Conservation (phyloP, 257 asterid species). For the Ilex aquifolium region DNA sequence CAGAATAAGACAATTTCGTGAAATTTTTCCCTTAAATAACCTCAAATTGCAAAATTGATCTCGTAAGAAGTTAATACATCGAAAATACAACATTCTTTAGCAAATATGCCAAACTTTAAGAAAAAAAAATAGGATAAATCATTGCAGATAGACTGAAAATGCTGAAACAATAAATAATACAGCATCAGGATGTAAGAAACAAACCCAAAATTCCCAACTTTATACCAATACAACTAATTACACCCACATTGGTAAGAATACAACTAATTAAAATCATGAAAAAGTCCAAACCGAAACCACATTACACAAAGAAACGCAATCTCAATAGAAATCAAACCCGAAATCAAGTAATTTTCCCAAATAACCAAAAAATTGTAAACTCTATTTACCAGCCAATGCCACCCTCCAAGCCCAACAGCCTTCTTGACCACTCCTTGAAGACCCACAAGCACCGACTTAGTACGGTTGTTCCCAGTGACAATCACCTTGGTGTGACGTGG, state of each 20-base stretch:
- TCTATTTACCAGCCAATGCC: slow-evolving; percentile 86
- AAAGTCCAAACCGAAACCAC: slow-evolving; percentile 13
- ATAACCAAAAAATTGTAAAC: not conserved
- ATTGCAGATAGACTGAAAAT: not conserved
- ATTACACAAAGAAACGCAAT: not conserved
- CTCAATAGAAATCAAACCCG: slow-evolving; percentile 2
- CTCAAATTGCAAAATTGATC: not conserved
- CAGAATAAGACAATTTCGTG: not conserved
- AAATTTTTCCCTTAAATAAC: too few species aligned
- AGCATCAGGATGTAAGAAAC: not conserved
- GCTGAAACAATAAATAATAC: too few species aligned
- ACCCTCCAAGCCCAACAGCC: slow-evolving; percentile 94
- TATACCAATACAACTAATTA: not conserved
- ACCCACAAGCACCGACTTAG: slow-evolving; percentile 87
- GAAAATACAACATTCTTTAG: not conserved
- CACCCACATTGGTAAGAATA: slow-evolving; percentile 8
- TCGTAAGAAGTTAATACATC: too few species aligned
- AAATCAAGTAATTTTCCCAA: not conserved
- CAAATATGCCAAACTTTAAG: not conserved
- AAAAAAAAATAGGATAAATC: too few species aligned
- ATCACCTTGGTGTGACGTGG: slow-evolving; percentile 92
- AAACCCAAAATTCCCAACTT: not conserved
- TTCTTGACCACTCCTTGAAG: slow-evolving; percentile 88
- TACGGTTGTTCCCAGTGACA: slow-evolving; percentile 88
- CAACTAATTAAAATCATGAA: not conserved